Conservation (phyloP, 1,139 yeast genomes). For the Pichia sp. region DNA sequence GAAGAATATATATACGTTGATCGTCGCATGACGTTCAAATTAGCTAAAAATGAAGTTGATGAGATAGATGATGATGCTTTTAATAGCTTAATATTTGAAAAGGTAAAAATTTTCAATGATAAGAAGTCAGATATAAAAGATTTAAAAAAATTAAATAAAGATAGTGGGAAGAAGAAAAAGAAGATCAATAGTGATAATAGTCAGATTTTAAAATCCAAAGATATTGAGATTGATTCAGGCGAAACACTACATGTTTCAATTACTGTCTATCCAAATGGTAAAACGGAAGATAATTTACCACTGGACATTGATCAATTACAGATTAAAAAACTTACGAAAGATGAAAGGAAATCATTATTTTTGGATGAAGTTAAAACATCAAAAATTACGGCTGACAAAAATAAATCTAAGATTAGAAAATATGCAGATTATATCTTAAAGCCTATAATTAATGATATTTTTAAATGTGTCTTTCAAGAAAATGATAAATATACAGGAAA, state of each 20-base stretch:
- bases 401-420: neutral
- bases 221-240: slow-evolving; percentile 2
- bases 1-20: slow-evolving; percentile 3
- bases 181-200: neutral
- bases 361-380: neutral
- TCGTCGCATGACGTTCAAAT: neutral
- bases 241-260: slow-evolving; percentile 8
- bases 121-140: neutral
- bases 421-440: slow-evolving; percentile 1
- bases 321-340: slow-evolving; percentile 3
- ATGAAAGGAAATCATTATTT: slow-evolving; percentile 11
- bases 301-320: neutral
- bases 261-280: slow-evolving; percentile 15
- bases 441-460: slow-evolving; percentile 11
- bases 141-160: neutral
- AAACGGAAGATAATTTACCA: neutral
- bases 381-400: neutral
- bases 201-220: slow-evolving; percentile 7
- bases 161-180: neutral
- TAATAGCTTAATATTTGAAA: neutral
- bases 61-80: neutral
- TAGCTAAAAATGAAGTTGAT: neutral
- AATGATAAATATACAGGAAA: slow-evolving; percentile 4
- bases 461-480: slow-evolving; percentile 10
- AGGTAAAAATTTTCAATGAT: neutral